Evolutionary conservation across 2,329 filamentous ascomycete genomes (phyloP), one percentile per base, ranked within the genome.

Genomic region (Tolypocladium pustulatum): DNA sequence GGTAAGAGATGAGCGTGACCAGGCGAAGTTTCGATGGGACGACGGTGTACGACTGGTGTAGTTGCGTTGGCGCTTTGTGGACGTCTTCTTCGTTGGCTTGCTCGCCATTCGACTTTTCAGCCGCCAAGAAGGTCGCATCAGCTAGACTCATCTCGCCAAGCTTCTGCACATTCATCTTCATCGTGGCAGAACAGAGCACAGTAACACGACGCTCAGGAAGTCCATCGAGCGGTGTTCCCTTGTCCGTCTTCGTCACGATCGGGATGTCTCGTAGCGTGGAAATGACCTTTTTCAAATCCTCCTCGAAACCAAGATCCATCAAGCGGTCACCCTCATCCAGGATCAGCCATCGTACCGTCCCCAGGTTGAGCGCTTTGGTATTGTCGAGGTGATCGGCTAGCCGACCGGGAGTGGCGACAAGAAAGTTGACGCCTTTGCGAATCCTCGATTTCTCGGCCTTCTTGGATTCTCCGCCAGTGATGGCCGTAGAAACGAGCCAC

Each of bases 221-320:
- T 4, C 88, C 78, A 22, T 83, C 83, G 41, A 87, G 78, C 2
- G 76, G 72, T 4, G 81, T 75, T 6, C 81, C 79, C 56, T 85
- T 84, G 41, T 81, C 81, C 36, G 83, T 84, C 58, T 81, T 82
- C 58, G 81, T 81, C 41, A 81, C 77, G 25, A 88, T 71, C 36
- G 78, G 74, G 58, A 87, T 81, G 52, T 86, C 76, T 62, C 91
- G 86, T 58, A 97, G 83, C 62, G 88, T 88, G 58, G 84, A 81
- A 20, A 99, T 89, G 63, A 97, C 93, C 61, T 87, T 89, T 68
- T 90, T 89, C 60, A 99, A 84, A 67, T 97, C 93, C 57, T 97
- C 87, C 73, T 97, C 94, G 65, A 99, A 99, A 0, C 94, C 94
- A 67, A 97, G 81, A 69, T 99, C 94, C 93, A 99, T 97, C 70